Conservation (phyloP, 139 green algal species). For the Tetraselmis chui region DNA sequence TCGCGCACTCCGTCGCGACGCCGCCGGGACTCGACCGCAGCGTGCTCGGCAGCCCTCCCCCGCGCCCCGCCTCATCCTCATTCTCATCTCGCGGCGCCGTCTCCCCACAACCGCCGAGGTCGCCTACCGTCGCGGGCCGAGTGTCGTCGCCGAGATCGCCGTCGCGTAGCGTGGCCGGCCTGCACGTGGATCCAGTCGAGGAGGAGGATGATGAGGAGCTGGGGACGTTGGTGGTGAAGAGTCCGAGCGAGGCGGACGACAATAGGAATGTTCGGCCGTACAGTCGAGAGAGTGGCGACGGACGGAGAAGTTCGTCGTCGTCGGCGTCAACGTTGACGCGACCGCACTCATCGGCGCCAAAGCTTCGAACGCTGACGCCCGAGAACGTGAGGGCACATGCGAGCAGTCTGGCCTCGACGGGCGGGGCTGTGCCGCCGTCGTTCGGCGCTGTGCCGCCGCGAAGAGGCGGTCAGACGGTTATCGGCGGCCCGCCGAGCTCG, state of each 20-base stretch:
- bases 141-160: neutral
- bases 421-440: neutral
- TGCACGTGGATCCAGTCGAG: too few species aligned
- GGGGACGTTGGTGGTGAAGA: neutral
- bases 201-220: neutral
- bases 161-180: neutral
- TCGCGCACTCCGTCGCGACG: too few species aligned
- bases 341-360: neutral
- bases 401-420: too few species aligned
- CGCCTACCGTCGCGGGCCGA: neutral
- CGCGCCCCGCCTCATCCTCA: neutral
- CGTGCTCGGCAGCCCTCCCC: neutral
- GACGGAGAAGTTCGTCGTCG: neutral
- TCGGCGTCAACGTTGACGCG: neutral
- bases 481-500: neutral
- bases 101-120: neutral
- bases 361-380: neutral
- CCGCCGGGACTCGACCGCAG: neutral
- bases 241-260: neutral
- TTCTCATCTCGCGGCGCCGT: neutral
- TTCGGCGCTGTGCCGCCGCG: neutral
- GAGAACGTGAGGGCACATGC: too few species aligned
- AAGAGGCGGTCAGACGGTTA: too few species aligned
- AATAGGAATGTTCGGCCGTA: too few species aligned
- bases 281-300: neutral